Evolutionary conservation across 2,329 filamentous ascomycete species (phyloP), one percentile per base, ranked within the genome.

Genomic region (Magnaporthiopsis incrustans): DNA sequence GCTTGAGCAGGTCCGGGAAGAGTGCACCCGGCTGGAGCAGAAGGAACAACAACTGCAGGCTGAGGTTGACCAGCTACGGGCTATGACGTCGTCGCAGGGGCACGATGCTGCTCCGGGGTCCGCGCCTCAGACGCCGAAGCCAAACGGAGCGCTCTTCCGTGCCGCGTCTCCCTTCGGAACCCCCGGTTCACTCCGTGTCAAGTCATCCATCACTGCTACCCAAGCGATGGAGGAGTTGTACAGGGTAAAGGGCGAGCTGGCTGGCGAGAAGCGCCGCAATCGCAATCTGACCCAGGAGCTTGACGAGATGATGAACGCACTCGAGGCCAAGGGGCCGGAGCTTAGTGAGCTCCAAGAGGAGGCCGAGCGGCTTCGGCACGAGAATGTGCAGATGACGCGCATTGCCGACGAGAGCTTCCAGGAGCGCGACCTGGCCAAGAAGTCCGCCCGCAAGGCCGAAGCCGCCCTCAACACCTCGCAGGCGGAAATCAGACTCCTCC

Each of bases 311-410:
- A 85, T 97, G 65, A 84, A 87, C 53, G 89, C 93, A 65, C 78
- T 98, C 53, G 93, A 99, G 74, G 88, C 88, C 30, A 93, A 91
- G 73, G 88, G 89, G 32, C 95, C 95, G 0, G 92, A 97, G 71
- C 85, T 97, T 35, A 88, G 96, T 67, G 93, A 98, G 69, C 79
- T 96, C 25, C 88, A 90, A 60, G 83, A 86, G 18, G 93, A 98
- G 70, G 88, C 93, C 67, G 88, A 91, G 63, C 87, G 90, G 38
- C 82, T 98, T 2, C 87, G 93, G 65, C 83, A 84, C 65, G 92
- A 97, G 69, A 88, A 96, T 53, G 83, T 91, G 44, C 89, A 95
- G 67, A 92, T 94, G 82, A 96, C 93, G 0, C 85, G 89, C 67
- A 83, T 97, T 30, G 86, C 96, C 11, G 91, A 97, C 66, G 86